Base-by-base conservation (phyloP, 148 eudicot genomes). In the Camellia japonica region DNA sequence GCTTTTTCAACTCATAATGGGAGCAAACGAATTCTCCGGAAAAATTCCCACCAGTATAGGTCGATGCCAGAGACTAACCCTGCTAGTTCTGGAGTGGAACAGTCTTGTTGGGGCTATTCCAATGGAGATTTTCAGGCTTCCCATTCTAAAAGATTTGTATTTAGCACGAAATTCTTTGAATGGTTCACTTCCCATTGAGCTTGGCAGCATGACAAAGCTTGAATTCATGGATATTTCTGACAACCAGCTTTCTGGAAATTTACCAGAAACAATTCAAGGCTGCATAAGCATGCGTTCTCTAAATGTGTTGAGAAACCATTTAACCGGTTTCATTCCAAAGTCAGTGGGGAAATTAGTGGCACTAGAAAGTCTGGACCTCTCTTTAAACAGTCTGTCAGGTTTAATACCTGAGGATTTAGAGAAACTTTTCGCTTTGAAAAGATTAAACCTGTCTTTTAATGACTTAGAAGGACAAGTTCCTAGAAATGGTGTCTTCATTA, bases 201-300 rank as follows among this genome's bases (percentile, higher is more conserved):
- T 77, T 13, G 80, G 80, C n/a, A 77, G 56, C 62, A 23, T 77
- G 72, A 77, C 51, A 6, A 72, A 67, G 2, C 62, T 77, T 23
- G 80, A 67, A 14, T 13, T 66, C 62, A 19, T 78, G 13, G 63
- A 78, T 52, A 51, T 67, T 67, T 78, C 73, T 38, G 80, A 55
- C 9, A 78, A 78, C 52, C 3, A 67, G 56, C 54, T 78, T 23
- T 78, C 80, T 0, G 80, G 80, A 23, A 30, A 43, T 67, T 66
- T 78, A 6, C 63, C 72, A 14, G 80, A 38, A 30, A 30, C 68
- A 51, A 52, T 78, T 54, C 49, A 15, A 13, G 16, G 42, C 2
- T 67, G 72, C 58, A 23, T 20, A 66, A 66, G 62, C 59, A 47
- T 65, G 68, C 42, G 42, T 6, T 7, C 8, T 23, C 42, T 30